phyloP scores from a whole-genome alignment of 2,329 filamentous ascomycete genomes.

The Botrytis cinerea region DNA sequence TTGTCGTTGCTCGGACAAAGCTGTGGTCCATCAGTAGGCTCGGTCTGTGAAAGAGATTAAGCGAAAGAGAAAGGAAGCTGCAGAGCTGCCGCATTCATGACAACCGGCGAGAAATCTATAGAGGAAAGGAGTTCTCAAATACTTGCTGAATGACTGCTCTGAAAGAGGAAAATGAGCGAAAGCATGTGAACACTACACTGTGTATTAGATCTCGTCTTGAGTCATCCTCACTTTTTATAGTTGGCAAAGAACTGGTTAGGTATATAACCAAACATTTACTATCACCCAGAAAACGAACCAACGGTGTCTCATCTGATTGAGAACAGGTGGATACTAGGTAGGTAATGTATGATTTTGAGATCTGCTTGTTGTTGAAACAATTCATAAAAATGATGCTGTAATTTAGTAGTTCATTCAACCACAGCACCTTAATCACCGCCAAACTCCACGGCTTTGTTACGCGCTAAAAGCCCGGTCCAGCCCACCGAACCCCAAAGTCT shows the following conservation, averaged over 20 bases:
- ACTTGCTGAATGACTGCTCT: background rate
- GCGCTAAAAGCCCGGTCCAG: background rate
- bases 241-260: no score
- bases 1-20: constrained; percentile 62
- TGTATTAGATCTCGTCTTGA: background rate
- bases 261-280: background rate
- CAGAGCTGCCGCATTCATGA: background rate
- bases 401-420: background rate
- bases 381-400: background rate
- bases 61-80: constrained; percentile 25
- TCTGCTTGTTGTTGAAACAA: background rate
- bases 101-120: background rate
- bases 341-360: background rate
- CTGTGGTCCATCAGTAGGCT: constrained; percentile 47
- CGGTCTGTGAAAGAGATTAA: background rate
- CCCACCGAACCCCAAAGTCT: background rate
- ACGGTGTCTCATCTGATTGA: no score
- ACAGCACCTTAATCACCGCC: background rate
- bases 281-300: background rate
- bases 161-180: background rate
- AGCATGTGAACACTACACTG: background rate
- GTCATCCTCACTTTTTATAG: background rate
- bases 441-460: constrained; percentile 1
- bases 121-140: background rate
- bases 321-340: background rate